Percentiles rank a stretch among this genome's conserved stretches.
Conservation (phyloP, 176 grass and related monocot genomes). For the Aegilops sharonensis region DNA sequence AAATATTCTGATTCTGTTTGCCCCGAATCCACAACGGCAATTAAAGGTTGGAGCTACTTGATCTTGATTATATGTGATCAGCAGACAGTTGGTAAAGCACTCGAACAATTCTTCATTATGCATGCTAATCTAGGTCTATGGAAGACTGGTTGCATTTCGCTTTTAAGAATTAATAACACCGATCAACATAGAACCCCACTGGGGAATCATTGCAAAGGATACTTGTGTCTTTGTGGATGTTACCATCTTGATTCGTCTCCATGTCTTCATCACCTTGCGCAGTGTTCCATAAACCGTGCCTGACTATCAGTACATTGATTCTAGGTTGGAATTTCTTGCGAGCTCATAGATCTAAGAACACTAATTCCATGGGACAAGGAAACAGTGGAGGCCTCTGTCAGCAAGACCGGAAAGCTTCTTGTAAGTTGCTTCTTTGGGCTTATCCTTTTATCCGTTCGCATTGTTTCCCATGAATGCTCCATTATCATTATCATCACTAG, state of each 20-base stretch:
- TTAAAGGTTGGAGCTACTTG: not conserved
- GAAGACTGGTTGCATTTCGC: not conserved
- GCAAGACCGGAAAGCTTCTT: conserved; percentile 84
- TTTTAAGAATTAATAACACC: not conserved
- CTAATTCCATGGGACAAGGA: conserved; percentile 97
- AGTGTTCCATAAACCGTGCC: not conserved
- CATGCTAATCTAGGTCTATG: not conserved
- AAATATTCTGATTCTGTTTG: too few species aligned
- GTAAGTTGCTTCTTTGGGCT: conserved; percentile 39
- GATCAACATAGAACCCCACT: not conserved
- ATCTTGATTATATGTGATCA: not conserved
- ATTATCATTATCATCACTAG: too few species aligned
- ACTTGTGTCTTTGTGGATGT: not conserved
- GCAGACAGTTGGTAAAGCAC: not conserved
- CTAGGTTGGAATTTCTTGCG: conserved; percentile 92
- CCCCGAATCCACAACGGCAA: too few species aligned
- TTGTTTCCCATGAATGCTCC: not conserved
- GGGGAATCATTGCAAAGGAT: not conserved
- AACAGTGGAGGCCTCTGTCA: conserved; percentile 80
- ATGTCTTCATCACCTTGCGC: not conserved
- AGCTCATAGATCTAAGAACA: conserved; percentile 93
- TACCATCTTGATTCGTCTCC: not conserved
- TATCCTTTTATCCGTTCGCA: not conserved
- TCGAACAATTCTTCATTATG: not conserved
- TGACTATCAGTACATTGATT: conserved; percentile 22